Base-by-base conservation (phyloP, 352 stramenopile genomes). In the Pythium aquatile region DNA sequence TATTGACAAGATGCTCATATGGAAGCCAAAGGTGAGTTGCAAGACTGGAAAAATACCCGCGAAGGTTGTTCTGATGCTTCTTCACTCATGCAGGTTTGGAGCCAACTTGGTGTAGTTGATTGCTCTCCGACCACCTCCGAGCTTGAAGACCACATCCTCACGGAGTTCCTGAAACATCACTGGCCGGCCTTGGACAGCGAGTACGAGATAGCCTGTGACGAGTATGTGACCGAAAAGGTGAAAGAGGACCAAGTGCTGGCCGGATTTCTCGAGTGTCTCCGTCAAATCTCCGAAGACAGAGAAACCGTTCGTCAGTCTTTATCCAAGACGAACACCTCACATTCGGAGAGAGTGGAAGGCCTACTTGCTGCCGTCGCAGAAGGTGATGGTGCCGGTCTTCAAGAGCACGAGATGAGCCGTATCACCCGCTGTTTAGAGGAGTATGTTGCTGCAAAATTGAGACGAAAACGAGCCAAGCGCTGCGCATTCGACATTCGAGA, bases 1-100 rank as follows among this genome's bases (percentile, higher is more conserved):
- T 13, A 63, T 88, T 2, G 53, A 58, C 0, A 73, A 67, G 17
- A 70, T 74, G 46, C 46, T 65, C 0, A 35, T n/a, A 9, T 88
- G 79, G 79, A 79, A 63, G 16, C 74, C 77, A 37, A 87, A 79
- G 72, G 76, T 88, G 33, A 17, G 61, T 61, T 5, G 14, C 5
- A 24, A 24, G 13, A 5, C 17, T 13, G 2, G 14, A 16, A 9
- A 47, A 8, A 2, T 47, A 24, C 4, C 24, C 13, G 24, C 13
- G 14, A 47, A 24, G 2, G 7, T 4, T 24, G 3, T 2, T 14
- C 44, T 51, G 44, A 51, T 5, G 17, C 17, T 16, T 6, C 17
- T 16, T 2, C 20, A 56, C 17, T 44, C 10, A 24, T 63, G 29
- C 46, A 88, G 79, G 71, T 77, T 2, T 88, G 77, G 77, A 77